Evolutionary conservation across 331 rosid species (phyloP), one percentile per base, ranked within the genome.

Genomic region (Prunus yedoensis): DNA sequence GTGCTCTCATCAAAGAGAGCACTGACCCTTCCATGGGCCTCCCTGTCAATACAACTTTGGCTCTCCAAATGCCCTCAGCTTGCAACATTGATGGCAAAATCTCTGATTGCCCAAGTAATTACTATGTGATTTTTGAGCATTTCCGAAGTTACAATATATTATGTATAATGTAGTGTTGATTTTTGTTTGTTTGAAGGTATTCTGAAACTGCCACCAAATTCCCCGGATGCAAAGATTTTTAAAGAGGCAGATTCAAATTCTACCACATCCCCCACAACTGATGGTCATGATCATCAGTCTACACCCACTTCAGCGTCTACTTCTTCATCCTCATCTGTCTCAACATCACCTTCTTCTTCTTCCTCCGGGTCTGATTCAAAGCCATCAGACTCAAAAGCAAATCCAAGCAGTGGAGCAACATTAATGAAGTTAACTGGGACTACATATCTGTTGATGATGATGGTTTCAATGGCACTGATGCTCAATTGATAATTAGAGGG

Each of bases 1-100:
- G 82, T 63, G 65, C 62, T 52, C 72, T 78, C 59, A 78, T 78
- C 77, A 78, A 78, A 74, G 67, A 78, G 71, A 78, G 77, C 71
- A 14, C 60, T 51, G 77, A 78, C 73, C 77, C 82, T 70, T 78
- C 82, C 2, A 52, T 52, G 72, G 77, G 82, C 50, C 77, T 78
- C 50, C 77, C 82, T 18, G 58, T 78, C 72, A 78, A 70, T 54
- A 71, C 82, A 38, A 71, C 77, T 78, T 63, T 71, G 71, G 77
- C 67, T 47, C 53, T 71, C 60, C 82, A 62, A 70, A 62, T 78
- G 82, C 77, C 82, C 58, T 66, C 83, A 1, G 74, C 68, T 46
- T 73, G 74, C 43, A 64, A 73, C 69, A 73, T 79, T 30, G 83
- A 79, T 20, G 83, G 74, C 78, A 66, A 73, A 66, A 49, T 73